phyloP scores from a whole-genome alignment of 306 rosid species.

The Astragalus membranaceus region DNA sequence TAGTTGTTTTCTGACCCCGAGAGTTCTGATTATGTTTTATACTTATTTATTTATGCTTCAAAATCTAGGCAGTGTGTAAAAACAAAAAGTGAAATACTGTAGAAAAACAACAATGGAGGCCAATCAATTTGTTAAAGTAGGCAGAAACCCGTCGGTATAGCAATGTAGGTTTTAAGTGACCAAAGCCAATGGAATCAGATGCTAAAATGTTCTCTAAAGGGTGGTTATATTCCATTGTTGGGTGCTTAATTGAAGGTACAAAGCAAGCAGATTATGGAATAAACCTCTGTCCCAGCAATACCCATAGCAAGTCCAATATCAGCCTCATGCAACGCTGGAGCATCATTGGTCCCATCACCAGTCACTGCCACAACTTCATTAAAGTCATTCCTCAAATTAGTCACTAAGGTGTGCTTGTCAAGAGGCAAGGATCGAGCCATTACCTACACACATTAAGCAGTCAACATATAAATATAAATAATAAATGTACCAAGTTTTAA shows the following conservation, averaged over 20 bases:
- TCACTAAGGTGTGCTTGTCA: conserved; percentile 85
- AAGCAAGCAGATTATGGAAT: conserved; percentile 5
- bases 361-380: conserved; percentile 90
- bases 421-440: conserved; percentile 91
- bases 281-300: conserved; percentile 95
- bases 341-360: conserved; percentile 94
- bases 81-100: too few relatives aligned
- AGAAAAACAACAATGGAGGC: too few relatives aligned
- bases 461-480: not conserved
- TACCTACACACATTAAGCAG: conserved; percentile 43
- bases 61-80: not conserved
- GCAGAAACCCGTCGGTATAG: too few relatives aligned
- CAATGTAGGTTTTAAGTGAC: not conserved
- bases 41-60: not conserved
- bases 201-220: not conserved
- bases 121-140: too few relatives aligned
- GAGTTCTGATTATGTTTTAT: not conserved
- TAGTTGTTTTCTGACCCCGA: not conserved
- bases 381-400: conserved; percentile 47
- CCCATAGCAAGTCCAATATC: conserved; percentile 98
- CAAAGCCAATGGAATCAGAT: not conserved
- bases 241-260: not conserved
- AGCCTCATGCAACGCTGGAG: conserved; percentile 89
- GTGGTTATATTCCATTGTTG: not conserved
- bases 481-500: too few relatives aligned